Evolutionary conservation across 2,329 filamentous ascomycete genomes (phyloP).

Genomic region (Coniochaeta sp.): DNA sequence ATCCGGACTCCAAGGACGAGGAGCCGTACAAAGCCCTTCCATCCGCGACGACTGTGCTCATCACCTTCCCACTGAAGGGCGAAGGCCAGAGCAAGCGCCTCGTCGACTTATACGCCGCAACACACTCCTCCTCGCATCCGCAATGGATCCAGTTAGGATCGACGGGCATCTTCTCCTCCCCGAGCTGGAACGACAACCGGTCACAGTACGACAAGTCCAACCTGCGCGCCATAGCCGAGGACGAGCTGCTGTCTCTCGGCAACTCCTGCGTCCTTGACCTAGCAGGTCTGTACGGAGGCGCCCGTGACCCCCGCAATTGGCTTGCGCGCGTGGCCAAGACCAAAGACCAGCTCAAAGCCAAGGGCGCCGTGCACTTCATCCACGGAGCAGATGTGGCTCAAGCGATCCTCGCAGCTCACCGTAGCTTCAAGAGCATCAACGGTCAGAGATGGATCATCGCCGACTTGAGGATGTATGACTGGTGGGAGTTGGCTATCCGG

Average conservation of each 20-base stretch:
- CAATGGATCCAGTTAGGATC: conserved; percentile 56
- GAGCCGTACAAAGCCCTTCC: conserved; percentile 46
- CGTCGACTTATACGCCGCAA: conserved; percentile 39
- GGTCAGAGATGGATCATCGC: conserved; percentile 50
- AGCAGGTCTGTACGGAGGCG: conserved; percentile 53
- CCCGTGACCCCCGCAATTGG: conserved; percentile 49
- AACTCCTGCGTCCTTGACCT: conserved; percentile 49
- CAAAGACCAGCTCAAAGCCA: conserved; percentile 49
- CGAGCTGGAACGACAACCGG: conserved; percentile 40
- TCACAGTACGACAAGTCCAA: conserved; percentile 42
- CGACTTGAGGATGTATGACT: conserved; percentile 61
- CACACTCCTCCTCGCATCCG: conserved; percentile 29
- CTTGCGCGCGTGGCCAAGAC: conserved; percentile 47
- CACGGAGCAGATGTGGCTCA: conserved; percentile 58
- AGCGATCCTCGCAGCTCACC: conserved; percentile 43
- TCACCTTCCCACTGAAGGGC: conserved; percentile 57
- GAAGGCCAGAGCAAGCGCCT: conserved; percentile 39
- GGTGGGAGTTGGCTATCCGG: conserved; percentile 52
- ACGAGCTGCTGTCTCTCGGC: conserved; percentile 44
- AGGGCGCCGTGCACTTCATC: conserved; percentile 54
- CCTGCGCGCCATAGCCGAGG: conserved; percentile 51
- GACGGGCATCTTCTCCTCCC: conserved; percentile 47
- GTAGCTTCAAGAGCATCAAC: conserved; percentile 27
- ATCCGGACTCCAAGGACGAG: conserved; percentile 34
- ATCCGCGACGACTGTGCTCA: conserved; percentile 45